Evolutionary conservation across 1,284 basidiomycete species (phyloP).

Genomic region (Ceratobasidium sp.): DNA sequence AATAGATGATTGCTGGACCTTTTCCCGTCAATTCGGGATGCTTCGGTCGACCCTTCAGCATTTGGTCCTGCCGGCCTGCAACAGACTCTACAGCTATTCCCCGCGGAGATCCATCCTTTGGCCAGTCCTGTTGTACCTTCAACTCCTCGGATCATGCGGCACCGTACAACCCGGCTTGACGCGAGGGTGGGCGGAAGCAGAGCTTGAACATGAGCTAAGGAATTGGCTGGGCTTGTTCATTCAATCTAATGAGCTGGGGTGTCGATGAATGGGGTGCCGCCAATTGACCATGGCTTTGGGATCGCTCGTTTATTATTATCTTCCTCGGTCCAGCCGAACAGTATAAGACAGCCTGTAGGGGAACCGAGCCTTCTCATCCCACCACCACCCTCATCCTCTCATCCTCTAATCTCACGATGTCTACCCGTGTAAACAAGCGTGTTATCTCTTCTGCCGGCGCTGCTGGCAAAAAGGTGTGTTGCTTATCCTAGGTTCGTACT

Average conservation of each 20-base stretch:
- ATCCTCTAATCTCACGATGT: background rate
- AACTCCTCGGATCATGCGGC: too few species aligned
- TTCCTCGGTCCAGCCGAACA: background rate
- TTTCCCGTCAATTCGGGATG: too few species aligned
- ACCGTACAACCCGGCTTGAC: too few species aligned
- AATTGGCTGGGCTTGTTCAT: background rate
- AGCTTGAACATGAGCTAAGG: background rate
- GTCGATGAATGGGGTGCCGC: background rate
- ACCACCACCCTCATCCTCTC: background rate
- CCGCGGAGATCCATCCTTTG: too few species aligned
- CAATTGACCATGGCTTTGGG: background rate
- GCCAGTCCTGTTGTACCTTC: too few species aligned
- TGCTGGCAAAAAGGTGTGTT: background rate
- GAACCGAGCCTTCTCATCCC: background rate
- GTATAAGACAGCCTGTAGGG: background rate
- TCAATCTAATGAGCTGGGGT: background rate
- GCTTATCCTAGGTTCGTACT: background rate
- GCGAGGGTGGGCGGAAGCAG: too few species aligned
- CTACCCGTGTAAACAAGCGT: background rate
- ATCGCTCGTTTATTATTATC: background rate
- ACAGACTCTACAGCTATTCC: too few species aligned
- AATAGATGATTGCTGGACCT: too few species aligned
- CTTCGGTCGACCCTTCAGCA: too few species aligned
- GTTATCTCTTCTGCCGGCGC: background rate
- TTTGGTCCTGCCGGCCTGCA: too few species aligned